A percentile compares a stretch with the other conserved stretches of the same genome.
Evolutionary conservation across 352 stramenopile species (phyloP).

Genomic region (Globisporangium radiosum): DNA sequence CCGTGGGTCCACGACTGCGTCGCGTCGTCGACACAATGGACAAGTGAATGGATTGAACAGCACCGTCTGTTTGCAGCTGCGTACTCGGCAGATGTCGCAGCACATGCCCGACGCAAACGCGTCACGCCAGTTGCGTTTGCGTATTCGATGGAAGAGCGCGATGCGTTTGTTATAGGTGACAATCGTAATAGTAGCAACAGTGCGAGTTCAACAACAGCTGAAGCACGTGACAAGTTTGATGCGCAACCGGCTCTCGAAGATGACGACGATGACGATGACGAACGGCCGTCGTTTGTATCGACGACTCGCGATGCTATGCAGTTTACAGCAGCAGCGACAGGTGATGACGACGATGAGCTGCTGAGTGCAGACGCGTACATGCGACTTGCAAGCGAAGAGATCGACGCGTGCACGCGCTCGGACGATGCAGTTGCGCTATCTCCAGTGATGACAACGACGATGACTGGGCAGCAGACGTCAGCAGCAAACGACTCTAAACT

Average conservation of each 20-base stretch:
- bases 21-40: constrained; percentile 40
- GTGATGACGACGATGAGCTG: constrained; percentile 17
- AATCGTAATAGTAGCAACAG: constrained; percentile 2
- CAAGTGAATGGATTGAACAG: constrained; percentile 25
- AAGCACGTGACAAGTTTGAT: constrained; percentile 7
- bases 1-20: constrained; percentile 60
- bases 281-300: constrained; percentile 69
- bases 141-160: constrained; percentile 8
- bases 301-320: constrained; percentile 36
- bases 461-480: neutral
- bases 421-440: neutral
- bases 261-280: constrained; percentile 14
- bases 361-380: constrained; percentile 75
- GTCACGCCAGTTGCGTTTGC: constrained; percentile 13
- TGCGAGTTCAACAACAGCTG: constrained; percentile 5
- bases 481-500: constrained; percentile 29
- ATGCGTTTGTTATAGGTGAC: neutral
- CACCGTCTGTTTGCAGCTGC: constrained; percentile 33
- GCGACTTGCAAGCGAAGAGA: constrained; percentile 56
- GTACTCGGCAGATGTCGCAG: constrained; percentile 42
- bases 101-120: constrained; percentile 16
- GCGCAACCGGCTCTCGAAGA: constrained; percentile 3
- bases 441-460: no score
- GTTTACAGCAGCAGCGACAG: constrained; percentile 2
- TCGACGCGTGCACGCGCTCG: constrained; percentile 21